Conservation (phyloP, 441 rosid genomes). For the Pelargonium citronellum region DNA sequence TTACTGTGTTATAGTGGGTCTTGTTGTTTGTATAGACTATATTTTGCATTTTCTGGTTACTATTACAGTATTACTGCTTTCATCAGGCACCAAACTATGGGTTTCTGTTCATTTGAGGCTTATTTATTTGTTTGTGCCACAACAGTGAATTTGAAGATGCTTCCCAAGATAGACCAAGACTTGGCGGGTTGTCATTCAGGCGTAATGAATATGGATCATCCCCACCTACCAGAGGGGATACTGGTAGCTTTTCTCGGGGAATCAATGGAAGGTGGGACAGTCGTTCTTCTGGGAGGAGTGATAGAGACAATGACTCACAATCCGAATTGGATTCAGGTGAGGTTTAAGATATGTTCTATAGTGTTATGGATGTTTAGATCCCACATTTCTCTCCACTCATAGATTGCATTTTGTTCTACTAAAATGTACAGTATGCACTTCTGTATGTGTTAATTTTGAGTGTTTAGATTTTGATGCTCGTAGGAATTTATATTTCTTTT, state of each 20-base stretch:
- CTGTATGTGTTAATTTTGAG: neutral
- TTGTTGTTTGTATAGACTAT: neutral
- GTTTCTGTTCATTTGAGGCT: conserved; percentile 14
- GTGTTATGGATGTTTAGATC: neutral
- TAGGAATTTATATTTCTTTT: neutral
- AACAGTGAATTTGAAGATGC: conserved; percentile 64
- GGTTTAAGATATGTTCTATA: conserved; percentile 15
- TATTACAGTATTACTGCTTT: conserved; percentile 14
- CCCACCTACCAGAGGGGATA: conserved; percentile 80
- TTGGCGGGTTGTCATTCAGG: conserved; percentile 48
- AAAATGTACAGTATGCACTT: neutral
- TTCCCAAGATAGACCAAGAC: conserved; percentile 55
- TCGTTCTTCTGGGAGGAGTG: conserved; percentile 70
- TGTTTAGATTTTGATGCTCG: neutral
- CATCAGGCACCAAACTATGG: neutral
- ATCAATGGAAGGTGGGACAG: conserved; percentile 83
- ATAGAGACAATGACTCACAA: conserved; percentile 69
- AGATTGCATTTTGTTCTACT: neutral
- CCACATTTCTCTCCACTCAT: neutral
- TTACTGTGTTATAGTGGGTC: conserved; percentile 4
- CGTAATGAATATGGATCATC: conserved; percentile 82
- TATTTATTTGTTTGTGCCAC: conserved; percentile 10
- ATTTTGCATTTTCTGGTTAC: conserved; percentile 8
- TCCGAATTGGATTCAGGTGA: conserved; percentile 76
- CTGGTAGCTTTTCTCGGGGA: conserved; percentile 46